Base-by-base conservation (phyloP, 352 stramenopile genomes). In the Aphanomyces stellatus region DNA sequence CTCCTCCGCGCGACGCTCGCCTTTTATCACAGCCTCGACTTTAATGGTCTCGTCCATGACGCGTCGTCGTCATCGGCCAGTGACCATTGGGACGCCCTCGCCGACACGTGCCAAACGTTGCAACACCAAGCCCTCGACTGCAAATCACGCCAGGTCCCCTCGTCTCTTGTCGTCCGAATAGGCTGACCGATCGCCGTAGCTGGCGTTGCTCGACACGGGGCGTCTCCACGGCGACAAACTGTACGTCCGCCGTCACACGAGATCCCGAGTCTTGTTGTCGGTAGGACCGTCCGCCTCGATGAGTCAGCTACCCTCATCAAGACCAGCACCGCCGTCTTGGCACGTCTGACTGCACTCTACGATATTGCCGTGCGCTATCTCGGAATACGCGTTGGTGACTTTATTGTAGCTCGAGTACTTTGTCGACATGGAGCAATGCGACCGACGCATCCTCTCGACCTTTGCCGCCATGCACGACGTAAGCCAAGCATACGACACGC, bases 371-470 rank as follows among this genome's bases (percentile, higher is more conserved):
- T 67, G 7, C 19, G 30, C 55, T 19, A 10, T 34, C 11, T 31
- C 17, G 17, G 17, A 34, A 19, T 22, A 55, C 37, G 22, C 17
- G 25, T 57, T 48, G 25, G 17, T 53, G 19, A 33, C 42, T 24
- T 67, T 33, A 10, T 22, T 28, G 35, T 63, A 63, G 81, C 82
- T 93, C 30, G 76, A 72, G 17, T 91, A 89, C 56, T 94, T 92
- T 53, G 82, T 94, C 41, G 84, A 94, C 62, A 94, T 92, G 83
- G 85, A 94, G 75, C 85, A 94, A 69, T 92, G 85, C 48, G 85
- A 94, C 59, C 80, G 82, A 2, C 87, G 87, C 31, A 73, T 94
- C 33, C 57, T 91, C 22, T 69, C 79, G 25, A 90, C 90, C 27
- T 94, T 92, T 63, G 87, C 81, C 8, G 89, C 77, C 6, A 92